These are phyloP conservation scores for Selaginella tamariscina DNA, from an alignment of 75 land plant genomes.

Conservation along the genomic window DNA sequence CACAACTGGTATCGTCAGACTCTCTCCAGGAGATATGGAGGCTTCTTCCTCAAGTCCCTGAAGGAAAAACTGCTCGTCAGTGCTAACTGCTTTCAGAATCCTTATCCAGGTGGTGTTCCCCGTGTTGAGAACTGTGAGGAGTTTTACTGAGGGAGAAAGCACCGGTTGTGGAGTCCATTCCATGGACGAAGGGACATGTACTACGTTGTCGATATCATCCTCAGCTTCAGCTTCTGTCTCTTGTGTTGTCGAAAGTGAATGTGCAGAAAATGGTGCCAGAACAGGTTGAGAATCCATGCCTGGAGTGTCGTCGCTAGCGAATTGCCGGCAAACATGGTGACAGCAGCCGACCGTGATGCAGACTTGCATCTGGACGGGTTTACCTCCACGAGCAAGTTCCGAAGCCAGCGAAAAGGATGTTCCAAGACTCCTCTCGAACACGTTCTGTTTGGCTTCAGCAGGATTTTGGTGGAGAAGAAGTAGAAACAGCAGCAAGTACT, in stretches of 20 bases:
- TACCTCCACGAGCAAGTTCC: background rate
- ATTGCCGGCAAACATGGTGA: background rate
- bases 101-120: conserved; percentile 37
- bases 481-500: background rate
- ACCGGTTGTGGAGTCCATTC: conserved; percentile 52
- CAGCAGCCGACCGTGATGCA: background rate
- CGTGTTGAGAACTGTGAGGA: conserved; percentile 43
- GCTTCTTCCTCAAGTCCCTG: conserved; percentile 33
- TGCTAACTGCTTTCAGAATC: conserved; percentile 49
- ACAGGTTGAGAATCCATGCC: background rate
- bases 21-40: conserved; percentile 49
- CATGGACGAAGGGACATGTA: conserved; percentile 38
- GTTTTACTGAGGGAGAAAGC: conserved; percentile 39
- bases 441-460: background rate
- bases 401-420: background rate
- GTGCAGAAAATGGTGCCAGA: background rate
- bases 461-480: background rate
- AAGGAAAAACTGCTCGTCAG: conserved; percentile 50
- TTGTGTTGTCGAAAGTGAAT: background rate
- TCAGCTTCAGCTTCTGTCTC: background rate
- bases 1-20: conserved; percentile 42
- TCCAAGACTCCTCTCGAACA: background rate
- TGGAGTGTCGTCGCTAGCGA: background rate
- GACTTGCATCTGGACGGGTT: background rate
- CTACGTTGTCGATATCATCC: conserved; percentile 17